phyloP scores from a whole-genome alignment of 169 alveolate genomes.

The Sarcocystis neurona region DNA sequence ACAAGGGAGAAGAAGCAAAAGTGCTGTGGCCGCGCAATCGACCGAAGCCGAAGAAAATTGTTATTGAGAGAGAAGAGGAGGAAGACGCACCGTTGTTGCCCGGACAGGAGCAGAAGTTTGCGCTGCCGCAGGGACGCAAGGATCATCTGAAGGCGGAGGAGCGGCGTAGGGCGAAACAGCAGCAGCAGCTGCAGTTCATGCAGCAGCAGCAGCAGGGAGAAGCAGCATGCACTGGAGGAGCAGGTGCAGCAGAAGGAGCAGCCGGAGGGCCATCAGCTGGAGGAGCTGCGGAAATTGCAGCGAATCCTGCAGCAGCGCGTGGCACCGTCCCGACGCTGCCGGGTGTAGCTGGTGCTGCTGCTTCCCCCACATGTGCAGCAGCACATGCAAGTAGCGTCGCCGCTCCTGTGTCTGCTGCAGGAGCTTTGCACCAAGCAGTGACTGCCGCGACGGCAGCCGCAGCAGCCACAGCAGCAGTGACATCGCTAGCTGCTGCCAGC shows the following conservation, averaged over 20 bases:
- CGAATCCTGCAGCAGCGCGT: too few species aligned
- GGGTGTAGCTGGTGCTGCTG: background rate
- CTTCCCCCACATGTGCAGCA: background rate
- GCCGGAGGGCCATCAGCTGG: background rate
- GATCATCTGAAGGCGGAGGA: conserved; percentile 42
- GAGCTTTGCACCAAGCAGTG: background rate
- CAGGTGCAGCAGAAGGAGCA: background rate
- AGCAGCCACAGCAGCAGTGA: background rate
- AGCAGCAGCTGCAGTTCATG: background rate
- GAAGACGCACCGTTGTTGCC: conserved; percentile 40
- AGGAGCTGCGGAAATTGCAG: too few species aligned
- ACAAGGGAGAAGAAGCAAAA: background rate
- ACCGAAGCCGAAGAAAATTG: conserved; percentile 35
- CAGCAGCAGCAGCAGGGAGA: background rate
- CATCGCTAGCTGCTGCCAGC: too few species aligned
- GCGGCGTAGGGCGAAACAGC: conserved; percentile 22
- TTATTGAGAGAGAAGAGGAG: conserved; percentile 15
- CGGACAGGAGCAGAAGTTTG: conserved; percentile 47
- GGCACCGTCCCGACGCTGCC: background rate
- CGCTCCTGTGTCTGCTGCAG: background rate
- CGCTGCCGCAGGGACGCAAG: conserved; percentile 35
- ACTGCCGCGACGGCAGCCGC: conserved; percentile 28
- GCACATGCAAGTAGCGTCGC: background rate
- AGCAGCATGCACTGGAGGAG: background rate
- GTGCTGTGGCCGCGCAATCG: conserved; percentile 37